These are phyloP conservation scores for Saturnispora saitoi DNA, from an alignment of 805 yeast species.

Conservation along the genomic window DNA sequence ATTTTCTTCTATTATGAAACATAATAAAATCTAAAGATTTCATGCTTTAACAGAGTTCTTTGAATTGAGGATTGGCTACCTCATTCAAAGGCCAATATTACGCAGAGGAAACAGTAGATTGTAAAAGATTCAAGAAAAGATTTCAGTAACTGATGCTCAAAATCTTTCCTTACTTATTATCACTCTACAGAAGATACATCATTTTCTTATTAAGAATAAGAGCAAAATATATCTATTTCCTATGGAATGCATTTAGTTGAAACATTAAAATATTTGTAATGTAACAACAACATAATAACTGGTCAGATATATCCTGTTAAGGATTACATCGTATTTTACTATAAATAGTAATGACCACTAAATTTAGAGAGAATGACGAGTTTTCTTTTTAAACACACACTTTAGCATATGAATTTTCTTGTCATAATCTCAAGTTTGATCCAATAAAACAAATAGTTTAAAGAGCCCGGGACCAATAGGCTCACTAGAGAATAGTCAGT, in stretches of 20 bases:
- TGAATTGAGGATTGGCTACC: constrained; percentile 22
- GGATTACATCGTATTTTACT: constrained; percentile 20
- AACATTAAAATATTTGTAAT: constrained; percentile 12
- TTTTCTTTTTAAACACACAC: background rate
- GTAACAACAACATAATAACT: background rate
- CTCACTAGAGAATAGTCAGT: constrained; percentile 1
- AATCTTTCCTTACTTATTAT: constrained; percentile 1
- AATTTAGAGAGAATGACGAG: constrained; percentile 30
- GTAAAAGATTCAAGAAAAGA: constrained; percentile 4
- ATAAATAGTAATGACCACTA: constrained; percentile 14
- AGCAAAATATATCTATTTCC: constrained; percentile 21
- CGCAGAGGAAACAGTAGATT: constrained; percentile 29
- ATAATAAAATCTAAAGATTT: constrained; percentile 8
- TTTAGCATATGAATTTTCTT: constrained; percentile 13
- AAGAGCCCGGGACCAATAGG: constrained; percentile 11
- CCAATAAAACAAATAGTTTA: constrained; percentile 6
- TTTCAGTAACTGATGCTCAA: background rate
- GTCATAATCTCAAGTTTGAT: constrained; percentile 29
- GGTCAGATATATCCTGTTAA: background rate
- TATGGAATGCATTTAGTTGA: constrained; percentile 28
- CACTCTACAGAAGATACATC: constrained; percentile 1
- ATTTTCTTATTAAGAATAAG: constrained; percentile 7
- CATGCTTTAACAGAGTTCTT: constrained; percentile 15
- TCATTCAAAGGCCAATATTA: constrained; percentile 25
- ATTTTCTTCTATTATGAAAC: background rate